A percentile compares a stretch with the other conserved stretches of the same genome.
Evolutionary conservation across 345 rosid species (phyloP).

Genomic region (Fremontodendron californicum): DNA sequence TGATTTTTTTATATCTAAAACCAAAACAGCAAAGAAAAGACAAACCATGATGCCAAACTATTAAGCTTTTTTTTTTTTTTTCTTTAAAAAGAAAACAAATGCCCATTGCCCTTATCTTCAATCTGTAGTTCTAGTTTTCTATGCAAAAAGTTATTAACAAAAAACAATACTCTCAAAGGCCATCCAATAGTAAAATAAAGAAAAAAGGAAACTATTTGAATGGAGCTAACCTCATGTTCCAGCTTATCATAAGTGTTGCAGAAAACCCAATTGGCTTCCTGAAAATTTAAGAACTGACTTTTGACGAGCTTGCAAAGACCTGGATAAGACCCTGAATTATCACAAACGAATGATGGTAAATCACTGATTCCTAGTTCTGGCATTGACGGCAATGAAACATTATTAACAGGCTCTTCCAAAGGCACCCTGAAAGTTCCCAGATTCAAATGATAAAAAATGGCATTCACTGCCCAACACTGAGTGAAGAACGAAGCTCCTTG

Average conservation of each 20-base stretch:
- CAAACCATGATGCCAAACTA: no score
- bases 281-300: conserved; percentile 32
- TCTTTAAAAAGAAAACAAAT: no score
- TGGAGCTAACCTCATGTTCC: conserved; percentile 40
- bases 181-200: background rate
- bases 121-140: background rate
- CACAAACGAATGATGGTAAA: conserved; percentile 35
- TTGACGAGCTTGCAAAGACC: conserved; percentile 4
- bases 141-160: background rate
- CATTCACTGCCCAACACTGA: conserved; percentile 41
- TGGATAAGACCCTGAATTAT: conserved; percentile 18
- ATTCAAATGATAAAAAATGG: conserved; percentile 32
- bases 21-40: no score
- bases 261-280: conserved; percentile 28
- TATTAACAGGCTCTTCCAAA: conserved; percentile 15
- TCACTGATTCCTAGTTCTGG: conserved; percentile 30
- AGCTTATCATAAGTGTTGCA: conserved; percentile 40
- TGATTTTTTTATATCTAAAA: no score
- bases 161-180: background rate
- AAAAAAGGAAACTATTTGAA: background rate
- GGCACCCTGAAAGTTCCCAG: conserved; percentile 26
- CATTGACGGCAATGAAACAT: conserved; percentile 37
- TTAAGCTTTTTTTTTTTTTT: no score
- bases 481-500: conserved; percentile 41
- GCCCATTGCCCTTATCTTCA: background rate